Evolutionary conservation across 2,329 filamentous ascomycete species (phyloP).

Genomic region (Thelonectria rubi): DNA sequence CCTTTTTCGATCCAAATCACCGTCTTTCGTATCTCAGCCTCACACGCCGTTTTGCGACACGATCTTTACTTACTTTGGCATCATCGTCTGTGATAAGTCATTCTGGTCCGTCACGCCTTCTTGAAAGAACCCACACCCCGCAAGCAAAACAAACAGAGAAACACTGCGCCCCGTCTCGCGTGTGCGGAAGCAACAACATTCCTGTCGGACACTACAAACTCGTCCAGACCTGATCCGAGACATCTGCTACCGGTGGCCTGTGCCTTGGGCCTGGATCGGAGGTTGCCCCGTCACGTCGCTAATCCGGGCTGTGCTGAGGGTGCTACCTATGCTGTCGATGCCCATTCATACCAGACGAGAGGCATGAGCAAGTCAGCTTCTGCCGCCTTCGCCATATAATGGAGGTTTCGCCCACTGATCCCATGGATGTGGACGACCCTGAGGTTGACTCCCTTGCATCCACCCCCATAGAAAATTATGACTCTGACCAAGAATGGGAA

Average conservation of each 20-base stretch:
- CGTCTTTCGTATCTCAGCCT: too few species aligned
- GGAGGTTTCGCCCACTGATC: background rate
- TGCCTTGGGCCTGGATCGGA: background rate
- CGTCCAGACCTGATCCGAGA: background rate
- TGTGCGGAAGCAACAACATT: background rate
- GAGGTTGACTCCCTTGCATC: constrained; percentile 48
- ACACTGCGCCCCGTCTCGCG: background rate
- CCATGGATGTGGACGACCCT: constrained; percentile 19
- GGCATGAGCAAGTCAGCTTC: background rate
- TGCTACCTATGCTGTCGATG: background rate
- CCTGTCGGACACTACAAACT: background rate
- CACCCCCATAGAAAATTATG: constrained; percentile 45
- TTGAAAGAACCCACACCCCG: background rate
- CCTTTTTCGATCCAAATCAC: too few species aligned
- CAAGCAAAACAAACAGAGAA: background rate
- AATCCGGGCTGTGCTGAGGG: too few species aligned
- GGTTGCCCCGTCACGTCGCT: too few species aligned
- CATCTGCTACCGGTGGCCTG: background rate
- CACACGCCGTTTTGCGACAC: too few species aligned
- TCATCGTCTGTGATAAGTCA: background rate
- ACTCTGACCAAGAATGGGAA: constrained; percentile 57
- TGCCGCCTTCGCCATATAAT: background rate
- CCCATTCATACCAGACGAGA: background rate
- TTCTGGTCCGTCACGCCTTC: background rate
- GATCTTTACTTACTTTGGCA: too few species aligned